These are phyloP conservation scores for Cyberlindnera xylosilytica DNA, from an alignment of 805 yeast species.

Conservation along the genomic window DNA sequence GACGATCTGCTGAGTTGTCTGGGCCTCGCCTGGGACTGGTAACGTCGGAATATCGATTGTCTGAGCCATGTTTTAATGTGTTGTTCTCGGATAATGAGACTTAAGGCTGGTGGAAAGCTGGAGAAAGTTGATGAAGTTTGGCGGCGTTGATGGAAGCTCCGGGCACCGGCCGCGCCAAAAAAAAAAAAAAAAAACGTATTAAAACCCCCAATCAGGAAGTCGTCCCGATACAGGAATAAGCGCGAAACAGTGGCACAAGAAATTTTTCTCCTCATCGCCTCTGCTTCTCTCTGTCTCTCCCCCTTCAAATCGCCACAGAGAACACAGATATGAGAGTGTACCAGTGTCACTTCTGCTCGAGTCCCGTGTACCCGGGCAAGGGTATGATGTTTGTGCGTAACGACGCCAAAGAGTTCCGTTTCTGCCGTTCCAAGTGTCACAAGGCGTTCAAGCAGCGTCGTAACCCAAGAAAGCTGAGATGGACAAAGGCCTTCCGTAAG, in stretches of 20 bases:
- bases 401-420: constrained; percentile 95
- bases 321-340: constrained; percentile 67
- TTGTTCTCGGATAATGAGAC: neutral
- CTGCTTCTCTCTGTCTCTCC: constrained; percentile 1
- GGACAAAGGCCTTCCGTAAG: constrained; percentile 99
- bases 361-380: constrained; percentile 92
- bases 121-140: no score
- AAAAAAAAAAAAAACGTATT: constrained; percentile 2
- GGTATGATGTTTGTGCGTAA: constrained; percentile 98
- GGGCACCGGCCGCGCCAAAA: neutral
- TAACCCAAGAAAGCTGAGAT: constrained; percentile 94
- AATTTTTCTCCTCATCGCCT: constrained; percentile 16
- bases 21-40: constrained; percentile 51
- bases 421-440: constrained; percentile 98
- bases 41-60: constrained; percentile 53
- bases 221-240: constrained; percentile 6
- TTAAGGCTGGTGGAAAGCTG: no score
- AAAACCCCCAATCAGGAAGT: constrained; percentile 1
- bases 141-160: neutral
- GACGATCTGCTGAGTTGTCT: constrained; percentile 26
- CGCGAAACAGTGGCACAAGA: constrained; percentile 2
- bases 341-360: constrained; percentile 95
- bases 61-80: constrained; percentile 20
- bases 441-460: constrained; percentile 96
- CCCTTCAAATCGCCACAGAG: neutral